A percentile compares a stretch with the other conserved stretches of the same genome.
These are phyloP conservation scores for Guadua angustifolia DNA, from an alignment of 176 grass and related monocot genomes.

Conservation along the genomic window DNA sequence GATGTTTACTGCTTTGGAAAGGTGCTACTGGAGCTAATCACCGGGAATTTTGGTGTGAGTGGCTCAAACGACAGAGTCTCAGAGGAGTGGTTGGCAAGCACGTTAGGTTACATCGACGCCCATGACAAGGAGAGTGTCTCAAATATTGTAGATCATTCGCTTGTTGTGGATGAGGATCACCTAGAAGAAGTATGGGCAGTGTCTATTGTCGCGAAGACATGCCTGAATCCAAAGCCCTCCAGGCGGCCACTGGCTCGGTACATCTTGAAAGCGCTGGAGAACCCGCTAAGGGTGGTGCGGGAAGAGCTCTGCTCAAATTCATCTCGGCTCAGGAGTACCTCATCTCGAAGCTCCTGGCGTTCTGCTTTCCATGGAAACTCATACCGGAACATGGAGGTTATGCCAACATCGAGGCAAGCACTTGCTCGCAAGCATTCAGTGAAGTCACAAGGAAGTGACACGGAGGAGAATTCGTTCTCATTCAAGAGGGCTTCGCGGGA, in stretches of 20 bases:
- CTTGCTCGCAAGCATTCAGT: constrained; percentile 39
- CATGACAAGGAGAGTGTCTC: constrained; percentile 64
- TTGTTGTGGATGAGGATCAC: constrained; percentile 83
- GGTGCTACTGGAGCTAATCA: constrained; percentile 86
- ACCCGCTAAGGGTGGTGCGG: constrained; percentile 73
- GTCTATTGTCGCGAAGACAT: constrained; percentile 78
- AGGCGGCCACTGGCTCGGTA: constrained; percentile 73
- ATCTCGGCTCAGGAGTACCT: constrained; percentile 52
- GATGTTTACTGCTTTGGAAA: constrained; percentile 93
- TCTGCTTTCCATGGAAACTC: constrained; percentile 62
- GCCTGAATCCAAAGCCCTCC: constrained; percentile 70
- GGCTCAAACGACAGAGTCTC: constrained; percentile 54
- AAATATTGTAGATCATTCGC: constrained; percentile 71
- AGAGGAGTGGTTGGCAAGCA: constrained; percentile 65
- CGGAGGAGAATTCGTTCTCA: constrained; percentile 53
- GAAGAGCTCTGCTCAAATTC: constrained; percentile 57
- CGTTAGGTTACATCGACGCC: constrained; percentile 58
- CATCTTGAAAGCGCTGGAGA: constrained; percentile 77
- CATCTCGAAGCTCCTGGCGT: constrained; percentile 72
- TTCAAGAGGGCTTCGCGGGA: constrained; percentile 65
- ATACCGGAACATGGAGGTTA: constrained; percentile 42
- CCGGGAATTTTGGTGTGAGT: constrained; percentile 64
- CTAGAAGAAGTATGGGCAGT: constrained; percentile 93
- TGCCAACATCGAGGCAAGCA: constrained; percentile 28
- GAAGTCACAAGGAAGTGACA: constrained; percentile 45